Conservation (phyloP, 768 basidiomycete species). For the Postia placenta region DNA sequence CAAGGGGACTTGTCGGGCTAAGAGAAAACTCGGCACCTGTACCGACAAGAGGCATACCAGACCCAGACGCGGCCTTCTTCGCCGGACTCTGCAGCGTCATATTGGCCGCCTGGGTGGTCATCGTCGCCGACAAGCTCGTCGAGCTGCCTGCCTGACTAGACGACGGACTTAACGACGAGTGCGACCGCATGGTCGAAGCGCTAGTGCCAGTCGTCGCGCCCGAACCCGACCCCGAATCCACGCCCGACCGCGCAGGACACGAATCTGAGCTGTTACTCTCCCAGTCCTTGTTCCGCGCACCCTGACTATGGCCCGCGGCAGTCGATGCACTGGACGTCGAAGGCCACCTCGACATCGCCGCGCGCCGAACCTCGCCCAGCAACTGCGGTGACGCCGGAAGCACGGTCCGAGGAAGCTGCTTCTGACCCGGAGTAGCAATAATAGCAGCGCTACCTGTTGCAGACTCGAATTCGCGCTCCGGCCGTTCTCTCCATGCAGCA, state of each 20-base stretch:
- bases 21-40: neutral
- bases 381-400: constrained; percentile 17
- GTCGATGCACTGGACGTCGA: neutral
- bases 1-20: neutral
- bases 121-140: constrained; percentile 10
- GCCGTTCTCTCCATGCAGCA: neutral
- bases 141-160: constrained; percentile 14
- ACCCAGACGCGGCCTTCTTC: neutral
- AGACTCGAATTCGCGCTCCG: neutral
- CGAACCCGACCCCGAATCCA: neutral
- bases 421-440: neutral
- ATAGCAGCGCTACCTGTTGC: neutral
- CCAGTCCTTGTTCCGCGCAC: constrained; percentile 1
- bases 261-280: constrained; percentile 13
- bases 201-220: neutral
- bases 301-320: neutral
- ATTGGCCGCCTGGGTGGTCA: constrained; percentile 11
- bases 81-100: constrained; percentile 3
- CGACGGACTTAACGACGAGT: constrained; percentile 11
- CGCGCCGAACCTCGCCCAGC: constrained; percentile 18
- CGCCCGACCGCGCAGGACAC: constrained; percentile 3
- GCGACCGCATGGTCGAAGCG: neutral
- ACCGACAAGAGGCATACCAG: neutral
- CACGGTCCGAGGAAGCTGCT: neutral
- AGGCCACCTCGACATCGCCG: constrained; percentile 8